Evolutionary conservation across 108 stramenopile genomes (phyloP).

Genomic region (Skeletonema grethae): DNA sequence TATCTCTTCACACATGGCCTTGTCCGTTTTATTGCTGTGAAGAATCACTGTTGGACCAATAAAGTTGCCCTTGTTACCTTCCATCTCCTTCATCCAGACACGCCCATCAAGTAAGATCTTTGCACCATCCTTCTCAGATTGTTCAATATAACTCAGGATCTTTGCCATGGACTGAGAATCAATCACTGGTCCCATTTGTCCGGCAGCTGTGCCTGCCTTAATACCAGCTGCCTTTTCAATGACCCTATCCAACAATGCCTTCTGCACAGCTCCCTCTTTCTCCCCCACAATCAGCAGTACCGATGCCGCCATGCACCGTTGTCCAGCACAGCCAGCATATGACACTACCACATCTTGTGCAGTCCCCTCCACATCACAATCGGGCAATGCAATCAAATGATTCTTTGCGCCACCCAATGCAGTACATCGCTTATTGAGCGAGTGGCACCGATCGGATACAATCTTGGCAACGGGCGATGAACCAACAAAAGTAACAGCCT

Average conservation of each 20-base stretch:
- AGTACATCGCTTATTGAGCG: conserved; percentile 86
- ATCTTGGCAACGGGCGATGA: conserved; percentile 85
- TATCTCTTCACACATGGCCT: conserved; percentile 88
- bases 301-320: conserved; percentile 94
- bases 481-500: conserved; percentile 95
- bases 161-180: conserved; percentile 75
- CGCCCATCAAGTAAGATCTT: conserved; percentile 92
- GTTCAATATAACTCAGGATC: conserved; percentile 82
- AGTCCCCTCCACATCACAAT: conserved; percentile 86
- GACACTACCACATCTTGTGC: conserved; percentile 90
- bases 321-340: conserved; percentile 91
- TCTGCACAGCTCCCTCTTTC: conserved; percentile 38
- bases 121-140: conserved; percentile 79
- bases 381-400: conserved; percentile 92
- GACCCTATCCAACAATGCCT: conserved; percentile 62
- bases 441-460: conserved; percentile 74
- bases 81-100: conserved; percentile 59
- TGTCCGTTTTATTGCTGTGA: conserved; percentile 69
- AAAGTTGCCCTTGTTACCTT: conserved; percentile 60
- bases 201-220: conserved; percentile 78
- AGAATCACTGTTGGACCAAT: conserved; percentile 92
- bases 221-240: conserved; percentile 76
- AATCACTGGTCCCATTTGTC: conserved; percentile 92
- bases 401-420: conserved; percentile 97
- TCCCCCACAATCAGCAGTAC: conserved; percentile 88